Evolutionary conservation across 306 rosid genomes (phyloP), one percentile per base, ranked within the genome.

Genomic region (Sesbania bispinosa): DNA sequence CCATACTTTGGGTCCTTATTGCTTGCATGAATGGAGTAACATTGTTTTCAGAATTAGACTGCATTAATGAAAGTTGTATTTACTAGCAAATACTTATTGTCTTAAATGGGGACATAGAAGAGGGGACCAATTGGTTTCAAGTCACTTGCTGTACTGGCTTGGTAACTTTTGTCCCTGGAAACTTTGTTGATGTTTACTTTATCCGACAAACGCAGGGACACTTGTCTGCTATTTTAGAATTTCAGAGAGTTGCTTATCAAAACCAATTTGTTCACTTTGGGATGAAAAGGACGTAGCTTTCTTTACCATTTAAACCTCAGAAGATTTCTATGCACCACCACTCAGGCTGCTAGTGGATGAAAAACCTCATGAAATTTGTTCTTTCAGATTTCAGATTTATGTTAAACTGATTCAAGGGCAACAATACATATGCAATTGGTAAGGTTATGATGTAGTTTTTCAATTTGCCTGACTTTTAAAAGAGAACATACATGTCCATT

Each of bases 121-220:
- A 53, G 90, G 93, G 98, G 92, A 86, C 98, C 89, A 78, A 84
- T 86, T 60, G 81, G 88, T 74, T 88, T 81, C 80, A 79, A 81
- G 85, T 86, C 92, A 80, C 85, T 84, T 81, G 84, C 79, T 69
- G 69, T 92, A 84, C 82, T 82, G 79, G 75, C 76, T 85, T 78
- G 33, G 85, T 78, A 81, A 80, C 78, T 77, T 81, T 79, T 87
- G 96, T 92, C 92, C 79, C 81, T 2, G 8, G 6, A 39, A 81
- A 83, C 85, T 63, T 50, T 71, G 71, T 81, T 80, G 36, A 69
- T 87, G 92, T 85, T 90, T 61, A 69, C 78, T 81, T 89, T 89
- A 79, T 48, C 88, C 84, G 89, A 92, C 98, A 92, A 29, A n/a
- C 64, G 50, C 11, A 24, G 81, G 87, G 84, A 78, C 88, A 90